Conservation (phyloP, 345 rosid species). For the Citrus trifoliata region DNA sequence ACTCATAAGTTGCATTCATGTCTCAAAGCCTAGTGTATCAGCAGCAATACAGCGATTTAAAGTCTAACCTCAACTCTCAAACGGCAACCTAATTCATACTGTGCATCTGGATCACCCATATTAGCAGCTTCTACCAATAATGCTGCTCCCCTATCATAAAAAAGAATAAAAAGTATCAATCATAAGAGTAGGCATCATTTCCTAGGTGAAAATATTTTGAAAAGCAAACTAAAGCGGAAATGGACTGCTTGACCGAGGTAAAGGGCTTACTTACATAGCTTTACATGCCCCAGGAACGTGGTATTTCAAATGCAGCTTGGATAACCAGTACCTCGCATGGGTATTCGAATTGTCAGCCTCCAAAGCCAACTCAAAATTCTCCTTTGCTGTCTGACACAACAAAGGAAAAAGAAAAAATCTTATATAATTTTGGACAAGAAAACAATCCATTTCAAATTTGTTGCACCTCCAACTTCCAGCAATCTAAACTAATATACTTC, state of each 20-base stretch:
- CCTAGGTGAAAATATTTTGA: neutral
- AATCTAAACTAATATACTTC: neutral
- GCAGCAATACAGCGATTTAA: neutral
- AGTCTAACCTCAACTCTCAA: slow-evolving; percentile 75
- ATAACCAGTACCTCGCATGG: slow-evolving; percentile 83
- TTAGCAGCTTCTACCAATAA: slow-evolving; percentile 91
- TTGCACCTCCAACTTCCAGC: neutral
- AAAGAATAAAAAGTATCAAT: slow-evolving; percentile 2
- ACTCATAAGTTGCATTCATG: neutral
- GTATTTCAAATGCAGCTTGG: slow-evolving; percentile 80
- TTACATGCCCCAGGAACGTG: slow-evolving; percentile 80
- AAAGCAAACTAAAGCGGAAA: neutral
- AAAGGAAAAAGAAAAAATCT: neutral
- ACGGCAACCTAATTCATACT: slow-evolving; percentile 77
- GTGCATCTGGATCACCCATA: slow-evolving; percentile 94
- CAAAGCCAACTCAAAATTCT: slow-evolving; percentile 84
- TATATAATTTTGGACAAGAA: neutral
- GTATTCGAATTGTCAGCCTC: slow-evolving; percentile 76
- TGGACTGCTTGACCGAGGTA: neutral
- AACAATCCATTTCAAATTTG: neutral
- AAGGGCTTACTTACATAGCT: slow-evolving; percentile 62
- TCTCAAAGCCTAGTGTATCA: neutral
- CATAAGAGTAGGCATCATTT: neutral
- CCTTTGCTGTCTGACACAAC: slow-evolving; percentile 65
- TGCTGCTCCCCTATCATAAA: slow-evolving; percentile 70